A percentile compares a stretch with the other conserved stretches of the same genome.
Evolutionary conservation across 805 yeast genomes (phyloP).

Genomic region (Cyberlindnera misumaiensis): DNA sequence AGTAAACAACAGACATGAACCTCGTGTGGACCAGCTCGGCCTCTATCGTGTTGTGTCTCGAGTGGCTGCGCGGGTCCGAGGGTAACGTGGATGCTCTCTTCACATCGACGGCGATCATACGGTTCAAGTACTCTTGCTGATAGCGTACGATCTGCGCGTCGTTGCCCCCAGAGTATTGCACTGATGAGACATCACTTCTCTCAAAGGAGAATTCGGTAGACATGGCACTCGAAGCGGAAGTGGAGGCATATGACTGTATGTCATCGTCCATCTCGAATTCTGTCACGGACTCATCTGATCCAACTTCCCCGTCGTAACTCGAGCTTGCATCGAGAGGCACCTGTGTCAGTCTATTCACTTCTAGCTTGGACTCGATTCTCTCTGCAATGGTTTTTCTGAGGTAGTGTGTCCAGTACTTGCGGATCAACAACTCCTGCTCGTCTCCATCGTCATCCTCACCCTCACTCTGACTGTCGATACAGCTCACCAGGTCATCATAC

Average conservation of each 20-base stretch:
- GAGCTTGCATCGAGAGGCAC: slow-evolving; percentile 8
- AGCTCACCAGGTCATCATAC: slow-evolving; percentile 6
- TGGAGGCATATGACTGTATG: slow-evolving; percentile 9
- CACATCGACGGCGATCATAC: slow-evolving; percentile 7
- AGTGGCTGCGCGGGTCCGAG: neutral
- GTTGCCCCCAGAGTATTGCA: too few relatives aligned
- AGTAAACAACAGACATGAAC: slow-evolving; percentile 9
- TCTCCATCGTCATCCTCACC: slow-evolving; percentile 6
- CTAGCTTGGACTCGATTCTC: slow-evolving; percentile 21
- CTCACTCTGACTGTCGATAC: slow-evolving; percentile 2
- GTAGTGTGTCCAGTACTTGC: slow-evolving; percentile 13
- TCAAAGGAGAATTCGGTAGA: too few relatives aligned
- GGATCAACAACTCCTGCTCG: slow-evolving; percentile 5
- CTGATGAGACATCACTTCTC: too few relatives aligned
- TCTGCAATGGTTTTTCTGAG: slow-evolving; percentile 15
- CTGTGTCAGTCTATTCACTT: slow-evolving; percentile 9
- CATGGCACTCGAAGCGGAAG: slow-evolving; percentile 12
- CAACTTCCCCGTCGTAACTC: slow-evolving; percentile 3
- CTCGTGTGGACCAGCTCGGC: slow-evolving; percentile 5
- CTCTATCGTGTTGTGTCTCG: slow-evolving; percentile 3
- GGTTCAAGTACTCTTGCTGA: slow-evolving; percentile 9
- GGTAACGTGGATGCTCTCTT: slow-evolving; percentile 19
- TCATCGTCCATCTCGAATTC: slow-evolving; percentile 7
- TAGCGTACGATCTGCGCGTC: slow-evolving; percentile 2
- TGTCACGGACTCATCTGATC: neutral